phyloP scores from a whole-genome alignment of 352 stramenopile species.

The Pythium phragmitis region DNA sequence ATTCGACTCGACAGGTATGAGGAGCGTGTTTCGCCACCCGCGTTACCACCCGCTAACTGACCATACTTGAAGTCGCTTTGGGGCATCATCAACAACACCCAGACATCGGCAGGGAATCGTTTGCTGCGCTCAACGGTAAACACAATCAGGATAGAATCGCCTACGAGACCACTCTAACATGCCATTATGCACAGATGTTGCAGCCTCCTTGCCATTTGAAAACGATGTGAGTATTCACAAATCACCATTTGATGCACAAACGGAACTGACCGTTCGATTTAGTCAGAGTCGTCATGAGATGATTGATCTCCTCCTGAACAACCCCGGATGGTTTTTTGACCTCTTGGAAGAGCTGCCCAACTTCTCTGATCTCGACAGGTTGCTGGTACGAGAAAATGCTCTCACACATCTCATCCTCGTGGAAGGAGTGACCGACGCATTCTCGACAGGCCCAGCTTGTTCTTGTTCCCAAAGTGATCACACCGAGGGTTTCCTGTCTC shows the following conservation, averaged over 20 bases:
- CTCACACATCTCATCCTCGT: not conserved
- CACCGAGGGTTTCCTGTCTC: slow-evolving; percentile 59
- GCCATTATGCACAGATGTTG: slow-evolving; percentile 55
- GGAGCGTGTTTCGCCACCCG: not conserved
- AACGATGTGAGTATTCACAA: slow-evolving; percentile 58
- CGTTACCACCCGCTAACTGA: not conserved
- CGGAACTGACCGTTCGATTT: not conserved
- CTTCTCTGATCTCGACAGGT: slow-evolving; percentile 70
- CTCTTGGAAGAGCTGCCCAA: slow-evolving; percentile 67
- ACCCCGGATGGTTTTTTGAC: slow-evolving; percentile 84
- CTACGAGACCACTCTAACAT: not conserved
- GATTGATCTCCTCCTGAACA: slow-evolving; percentile 70
- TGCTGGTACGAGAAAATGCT: slow-evolving; percentile 46
- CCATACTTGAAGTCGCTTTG: slow-evolving; percentile 54
- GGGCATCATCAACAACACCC: slow-evolving; percentile 75
- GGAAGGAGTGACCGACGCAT: not conserved
- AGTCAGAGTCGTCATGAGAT: slow-evolving; percentile 62
- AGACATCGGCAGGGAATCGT: slow-evolving; percentile 73
- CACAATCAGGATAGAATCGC: not conserved
- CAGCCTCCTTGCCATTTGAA: slow-evolving; percentile 75
- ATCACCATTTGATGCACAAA: not conserved
- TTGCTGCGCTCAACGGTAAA: slow-evolving; percentile 74
- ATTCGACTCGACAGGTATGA: slow-evolving; percentile 55
- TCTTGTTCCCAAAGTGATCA: slow-evolving; percentile 75
- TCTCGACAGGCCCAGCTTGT: slow-evolving; percentile 63